These are phyloP conservation scores for Talaromyces proteolyticus DNA, from an alignment of 495 filamentous ascomycete species.

Conservation along the genomic window DNA sequence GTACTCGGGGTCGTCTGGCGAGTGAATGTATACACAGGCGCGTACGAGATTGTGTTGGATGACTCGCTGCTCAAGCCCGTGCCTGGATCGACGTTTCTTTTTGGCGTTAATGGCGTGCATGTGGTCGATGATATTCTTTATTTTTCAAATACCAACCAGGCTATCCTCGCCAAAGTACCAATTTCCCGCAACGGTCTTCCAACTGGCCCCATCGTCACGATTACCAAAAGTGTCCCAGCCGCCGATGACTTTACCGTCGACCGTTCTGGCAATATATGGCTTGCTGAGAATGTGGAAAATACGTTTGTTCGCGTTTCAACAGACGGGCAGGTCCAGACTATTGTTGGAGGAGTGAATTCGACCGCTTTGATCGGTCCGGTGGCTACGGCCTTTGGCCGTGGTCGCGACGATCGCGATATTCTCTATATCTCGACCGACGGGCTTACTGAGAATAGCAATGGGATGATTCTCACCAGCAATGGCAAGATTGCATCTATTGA, in stretches of 20 bases:
- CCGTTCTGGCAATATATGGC: background rate
- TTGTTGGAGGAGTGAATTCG: background rate
- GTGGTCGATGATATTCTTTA: constrained; percentile 6
- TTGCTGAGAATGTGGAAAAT: constrained; percentile 1
- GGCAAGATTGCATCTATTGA: background rate
- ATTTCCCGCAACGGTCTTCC: constrained; percentile 2
- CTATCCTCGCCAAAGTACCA: constrained; percentile 2
- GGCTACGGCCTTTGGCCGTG: background rate
- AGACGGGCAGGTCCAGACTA: background rate
- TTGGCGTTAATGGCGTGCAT: constrained; percentile 10
- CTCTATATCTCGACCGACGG: background rate
- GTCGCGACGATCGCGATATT: background rate
- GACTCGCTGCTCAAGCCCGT: constrained; percentile 5
- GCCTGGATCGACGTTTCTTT: background rate
- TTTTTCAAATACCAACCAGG: constrained; percentile 8
- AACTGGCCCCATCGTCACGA: background rate
- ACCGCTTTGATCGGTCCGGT: background rate
- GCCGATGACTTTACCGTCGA: background rate
- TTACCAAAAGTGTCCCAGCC: background rate
- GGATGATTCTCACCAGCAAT: background rate
- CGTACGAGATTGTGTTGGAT: constrained; percentile 5
- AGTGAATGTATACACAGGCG: constrained; percentile 9
- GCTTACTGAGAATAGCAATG: background rate
- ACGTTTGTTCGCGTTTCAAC: background rate
- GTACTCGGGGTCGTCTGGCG: constrained; percentile 4